Evolutionary conservation across 2,329 filamentous ascomycete species (phyloP).

Genomic region (Cladorrhinum sp.): DNA sequence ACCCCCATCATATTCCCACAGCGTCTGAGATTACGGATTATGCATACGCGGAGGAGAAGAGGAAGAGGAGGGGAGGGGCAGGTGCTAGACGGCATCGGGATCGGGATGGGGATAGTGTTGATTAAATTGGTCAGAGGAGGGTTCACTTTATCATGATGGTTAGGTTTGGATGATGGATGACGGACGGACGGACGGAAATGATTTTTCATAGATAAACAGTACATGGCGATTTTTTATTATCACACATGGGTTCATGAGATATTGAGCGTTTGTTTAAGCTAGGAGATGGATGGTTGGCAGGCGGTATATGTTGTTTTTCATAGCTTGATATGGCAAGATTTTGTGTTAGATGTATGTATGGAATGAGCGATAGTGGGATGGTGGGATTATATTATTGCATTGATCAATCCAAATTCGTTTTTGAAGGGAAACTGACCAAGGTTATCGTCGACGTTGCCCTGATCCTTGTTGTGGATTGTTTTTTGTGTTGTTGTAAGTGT

Average conservation of each 20-base stretch:
- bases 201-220: neutral
- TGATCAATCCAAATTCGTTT: no score
- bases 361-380: neutral
- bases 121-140: neutral
- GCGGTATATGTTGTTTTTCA: neutral
- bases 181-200: neutral
- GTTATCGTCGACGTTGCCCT: neutral
- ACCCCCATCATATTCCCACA: slow-evolving; percentile 50
- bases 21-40: slow-evolving; percentile 34
- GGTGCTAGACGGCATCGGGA: slow-evolving; percentile 32
- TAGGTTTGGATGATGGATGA: neutral
- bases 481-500: no score
- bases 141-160: neutral
- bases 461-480: neutral
- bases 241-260: neutral
- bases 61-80: slow-evolving; percentile 38
- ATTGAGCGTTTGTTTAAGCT: neutral
- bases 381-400: no score
- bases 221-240: neutral
- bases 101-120: slow-evolving; percentile 14
- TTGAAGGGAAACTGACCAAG: no score
- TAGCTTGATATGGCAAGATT: no score
- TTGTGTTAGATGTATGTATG: no score
- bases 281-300: neutral
- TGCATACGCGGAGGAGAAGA: slow-evolving; percentile 42